Evolutionary conservation across 352 stramenopile genomes (phyloP), one percentile per base, ranked within the genome.

Genomic region (Halophytophthora polymorphica): DNA sequence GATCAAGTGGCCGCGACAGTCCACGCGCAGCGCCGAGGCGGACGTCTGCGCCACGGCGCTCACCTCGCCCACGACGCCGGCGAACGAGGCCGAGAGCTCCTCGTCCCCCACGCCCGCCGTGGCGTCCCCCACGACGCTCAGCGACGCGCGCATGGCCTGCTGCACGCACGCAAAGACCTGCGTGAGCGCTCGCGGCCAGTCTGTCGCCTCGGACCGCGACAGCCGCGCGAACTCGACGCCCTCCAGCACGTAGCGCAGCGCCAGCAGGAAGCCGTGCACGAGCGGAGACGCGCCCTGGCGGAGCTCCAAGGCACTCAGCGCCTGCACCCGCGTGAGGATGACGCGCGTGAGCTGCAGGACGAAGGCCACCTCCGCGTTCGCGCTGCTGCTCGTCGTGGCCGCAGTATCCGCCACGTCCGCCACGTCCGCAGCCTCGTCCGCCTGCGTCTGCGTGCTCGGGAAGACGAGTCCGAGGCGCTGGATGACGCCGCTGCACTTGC

Each of bases 1-100:
- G 44, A 92, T 88, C 34, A 90, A 61, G 49, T 93, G 85, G 13
- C 84, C 84, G 7, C 77, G 70, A 51, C 79, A 94, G 54, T 96
- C 83, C 6, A 96, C 73, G 37, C 72, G 77, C 33, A 91, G 39
- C 2, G 77, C 74, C 7, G 84, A 83, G 39, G 61, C 63, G 12
- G 63, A 63, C 1, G 73, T 74, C 51, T 79, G 78, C 6, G 53
- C 63, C 13, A 80, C 66, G 13, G 75, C 64, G 46, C 73, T 85
- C 8, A 91, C 77, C 53, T 91, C 80, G 18, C 75, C 77, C 0
- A 88, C 74, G 13, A 91, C 70, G 6, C 66, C 77, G 35, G 76
- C 69, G 61, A 80, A 88, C 1, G 70, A 73, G 25, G 72, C 79
- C 21, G 79, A 85, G 4, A 91, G 51, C 35, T 76, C 66, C 57